Percentiles rank a stretch among this genome's conserved stretches.
Conservation (phyloP, 2,329 filamentous ascomycete species). For the Exophiala calicioides region DNA sequence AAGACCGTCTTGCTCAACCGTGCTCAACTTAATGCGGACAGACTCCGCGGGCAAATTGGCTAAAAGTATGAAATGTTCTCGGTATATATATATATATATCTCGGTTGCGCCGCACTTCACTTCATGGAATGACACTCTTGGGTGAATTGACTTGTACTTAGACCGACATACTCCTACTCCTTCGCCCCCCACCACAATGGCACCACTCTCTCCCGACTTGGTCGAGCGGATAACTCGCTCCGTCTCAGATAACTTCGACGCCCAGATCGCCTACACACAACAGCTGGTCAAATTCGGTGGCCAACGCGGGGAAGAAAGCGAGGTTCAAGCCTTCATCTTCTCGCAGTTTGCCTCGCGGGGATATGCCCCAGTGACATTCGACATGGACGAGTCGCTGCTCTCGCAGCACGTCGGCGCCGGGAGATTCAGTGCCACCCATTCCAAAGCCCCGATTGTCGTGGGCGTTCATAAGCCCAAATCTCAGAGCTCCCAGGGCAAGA, state of each 20-base stretch:
- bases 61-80: too few species aligned
- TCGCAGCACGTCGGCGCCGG: conserved; percentile 21
- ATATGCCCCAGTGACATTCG: conserved; percentile 22
- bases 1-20: too few species aligned
- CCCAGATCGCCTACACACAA: conserved; percentile 24
- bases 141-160: too few species aligned
- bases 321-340: conserved; percentile 24
- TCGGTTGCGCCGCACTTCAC: too few species aligned
- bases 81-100: too few species aligned
- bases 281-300: conserved; percentile 24
- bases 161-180: too few species aligned
- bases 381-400: conserved; percentile 22
- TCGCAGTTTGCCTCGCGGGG: conserved; percentile 19
- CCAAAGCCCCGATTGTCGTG: conserved; percentile 23
- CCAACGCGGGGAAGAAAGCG: conserved; percentile 23
- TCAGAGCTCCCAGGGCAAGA: conserved; percentile 17
- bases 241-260: conserved; percentile 21
- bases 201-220: conserved; percentile 20
- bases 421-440: conserved; percentile 22
- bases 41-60: too few species aligned
- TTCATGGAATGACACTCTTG: too few species aligned
- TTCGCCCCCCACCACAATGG: too few species aligned
- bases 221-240: conserved; percentile 18
- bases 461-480: conserved; percentile 24
- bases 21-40: too few species aligned